These are phyloP conservation scores for Cubamyces lactineus DNA, from an alignment of 768 basidiomycete genomes.

Conservation along the genomic window DNA sequence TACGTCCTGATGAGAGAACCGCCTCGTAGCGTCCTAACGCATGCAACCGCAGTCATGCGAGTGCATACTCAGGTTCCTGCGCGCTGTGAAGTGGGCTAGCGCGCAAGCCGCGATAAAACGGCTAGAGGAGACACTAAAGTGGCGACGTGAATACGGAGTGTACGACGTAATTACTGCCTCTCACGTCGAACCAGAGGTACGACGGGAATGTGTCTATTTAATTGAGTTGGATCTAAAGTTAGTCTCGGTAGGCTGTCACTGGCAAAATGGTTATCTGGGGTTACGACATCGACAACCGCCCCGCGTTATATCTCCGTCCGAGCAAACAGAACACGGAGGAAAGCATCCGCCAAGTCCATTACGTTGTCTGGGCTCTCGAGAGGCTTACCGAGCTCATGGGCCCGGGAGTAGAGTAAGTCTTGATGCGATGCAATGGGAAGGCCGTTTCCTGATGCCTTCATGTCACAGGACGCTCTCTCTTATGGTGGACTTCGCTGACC, in stretches of 20 bases:
- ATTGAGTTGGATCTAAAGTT: not conserved
- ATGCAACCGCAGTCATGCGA: constrained; percentile 53
- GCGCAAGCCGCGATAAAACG: constrained; percentile 59
- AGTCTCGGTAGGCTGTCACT: constrained; percentile 61
- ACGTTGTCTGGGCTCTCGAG: constrained; percentile 78
- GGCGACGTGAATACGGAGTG: constrained; percentile 81
- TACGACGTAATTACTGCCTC: constrained; percentile 63
- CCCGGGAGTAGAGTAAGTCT: constrained; percentile 78
- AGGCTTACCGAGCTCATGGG: constrained; percentile 76
- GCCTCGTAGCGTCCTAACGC: not conserved
- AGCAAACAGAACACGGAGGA: constrained; percentile 81
- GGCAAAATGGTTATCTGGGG: constrained; percentile 84
- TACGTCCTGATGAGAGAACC: constrained; percentile 35
- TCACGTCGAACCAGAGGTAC: constrained; percentile 75
- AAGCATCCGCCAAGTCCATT: constrained; percentile 67
- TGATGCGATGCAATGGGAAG: too few relatives aligned
- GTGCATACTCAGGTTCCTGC: constrained; percentile 64
- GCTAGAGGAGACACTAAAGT: constrained; percentile 71
- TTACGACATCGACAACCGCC: constrained; percentile 66
- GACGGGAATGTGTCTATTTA: constrained; percentile 16
- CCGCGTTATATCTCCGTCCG: constrained; percentile 69
- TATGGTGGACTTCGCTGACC: constrained; percentile 79
- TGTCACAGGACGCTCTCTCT: constrained; percentile 60
- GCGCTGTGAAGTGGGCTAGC: constrained; percentile 76
- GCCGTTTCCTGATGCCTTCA: not conserved